Evolutionary conservation across 768 basidiomycete genomes (phyloP), one percentile per base, ranked within the genome.

Genomic region (Termitomyces sp.): DNA sequence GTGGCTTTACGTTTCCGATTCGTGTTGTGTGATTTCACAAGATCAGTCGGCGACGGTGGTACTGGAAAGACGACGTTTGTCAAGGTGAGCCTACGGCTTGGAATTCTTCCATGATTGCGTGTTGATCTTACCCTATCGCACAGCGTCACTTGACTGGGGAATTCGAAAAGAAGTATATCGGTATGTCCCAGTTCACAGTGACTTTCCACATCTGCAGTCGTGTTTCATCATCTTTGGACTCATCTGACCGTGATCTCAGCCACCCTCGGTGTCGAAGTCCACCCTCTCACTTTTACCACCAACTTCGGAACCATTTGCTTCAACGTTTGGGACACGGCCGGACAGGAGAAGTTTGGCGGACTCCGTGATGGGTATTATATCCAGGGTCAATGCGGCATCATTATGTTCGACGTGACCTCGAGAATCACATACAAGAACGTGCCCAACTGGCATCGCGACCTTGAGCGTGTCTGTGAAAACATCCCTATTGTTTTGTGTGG

Each of bases 351-450:
- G 78, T 99, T 99, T 63, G 97, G 96, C 77, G 95, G 94, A 68
- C 89, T 98, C 59, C 90, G 94, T 60, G 94, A 97, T 74, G 94
- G 95, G 45, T 94, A 93, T 74, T 93, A 93, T 74, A 93, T 93
- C 70, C 92, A 95, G 75, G 94, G 94, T 65, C 97, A 99, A 74
- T 98, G 94, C 68, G 97, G 97, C 65, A 98, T 99, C 80, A 98
- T 99, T 85, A 98, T 99, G 97, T 98, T 98, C 78, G 97, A 93
- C 66, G 96, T 98, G 61, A 98, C 97, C 57, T 97, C 97, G 53
- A 87, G 97, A 67, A 99, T 98, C 84, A 99, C 97, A 54, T 99
- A 99, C 81, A 98, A 98, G 82, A 98, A 98, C 71, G 97, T 99
- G 34, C 97, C 97, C 64, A 99, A 98, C 82, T 99, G 97, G 97